These are phyloP conservation scores for Thymus mandschuricus DNA, from an alignment of 257 asterid species.

Conservation along the genomic window DNA sequence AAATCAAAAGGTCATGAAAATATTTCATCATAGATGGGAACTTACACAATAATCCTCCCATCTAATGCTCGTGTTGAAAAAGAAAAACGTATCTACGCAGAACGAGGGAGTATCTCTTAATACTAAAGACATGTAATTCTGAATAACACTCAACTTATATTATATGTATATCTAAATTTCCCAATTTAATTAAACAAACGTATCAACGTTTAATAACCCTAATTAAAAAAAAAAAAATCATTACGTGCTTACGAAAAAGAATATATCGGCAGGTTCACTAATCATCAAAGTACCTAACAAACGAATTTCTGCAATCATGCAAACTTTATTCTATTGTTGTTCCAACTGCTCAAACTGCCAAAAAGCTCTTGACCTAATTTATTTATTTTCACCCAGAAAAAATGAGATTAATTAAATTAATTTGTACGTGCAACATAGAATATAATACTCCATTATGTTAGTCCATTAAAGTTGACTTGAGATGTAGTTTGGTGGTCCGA, in stretches of 20 bases:
- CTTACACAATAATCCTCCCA: no score
- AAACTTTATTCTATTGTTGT: constrained; percentile 9
- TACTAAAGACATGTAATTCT: no score
- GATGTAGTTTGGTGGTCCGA: constrained; percentile 1
- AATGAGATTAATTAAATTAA: neutral
- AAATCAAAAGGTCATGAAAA: no score
- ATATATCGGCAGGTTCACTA: neutral
- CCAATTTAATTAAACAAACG: no score
- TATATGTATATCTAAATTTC: no score
- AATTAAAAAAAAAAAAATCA: no score
- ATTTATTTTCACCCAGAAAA: neutral
- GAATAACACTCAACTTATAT: no score
- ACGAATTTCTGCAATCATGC: constrained; percentile 7
- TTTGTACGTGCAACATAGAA: neutral
- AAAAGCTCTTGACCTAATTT: neutral
- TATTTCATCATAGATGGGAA: no score
- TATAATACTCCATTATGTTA: neutral
- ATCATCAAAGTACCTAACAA: neutral
- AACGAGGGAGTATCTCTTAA: no score
- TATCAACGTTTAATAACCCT: no score
- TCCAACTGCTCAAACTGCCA: constrained; percentile 35
- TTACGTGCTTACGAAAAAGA: neutral
- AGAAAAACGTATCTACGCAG: no score
- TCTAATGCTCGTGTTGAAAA: no score
- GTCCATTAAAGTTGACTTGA: constrained; percentile 11